These are phyloP conservation scores for Umbellularia californica DNA, from an alignment of 164 flowering plant species.

Conservation along the genomic window DNA sequence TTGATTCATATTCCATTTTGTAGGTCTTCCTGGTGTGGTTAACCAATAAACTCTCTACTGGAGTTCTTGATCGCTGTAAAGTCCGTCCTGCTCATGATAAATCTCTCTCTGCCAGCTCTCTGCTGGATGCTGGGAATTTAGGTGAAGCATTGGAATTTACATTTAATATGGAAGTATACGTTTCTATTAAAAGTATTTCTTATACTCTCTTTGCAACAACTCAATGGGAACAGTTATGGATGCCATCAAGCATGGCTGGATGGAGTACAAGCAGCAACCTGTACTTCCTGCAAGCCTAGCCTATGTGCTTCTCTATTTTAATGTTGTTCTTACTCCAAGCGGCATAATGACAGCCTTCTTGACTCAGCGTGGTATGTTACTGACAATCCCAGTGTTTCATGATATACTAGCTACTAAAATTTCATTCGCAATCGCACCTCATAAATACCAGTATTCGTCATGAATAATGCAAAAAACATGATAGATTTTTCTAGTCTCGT, in stretches of 20 bases:
- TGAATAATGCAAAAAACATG: background rate
- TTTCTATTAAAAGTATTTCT: constrained; percentile 1
- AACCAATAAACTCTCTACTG: constrained; percentile 82
- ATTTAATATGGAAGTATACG: background rate
- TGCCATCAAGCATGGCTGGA: constrained; percentile 87
- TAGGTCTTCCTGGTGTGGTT: constrained; percentile 76
- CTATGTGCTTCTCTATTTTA: constrained; percentile 86
- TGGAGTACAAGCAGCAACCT: constrained; percentile 87
- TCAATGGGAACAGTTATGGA: constrained; percentile 55
- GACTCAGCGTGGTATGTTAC: constrained; percentile 72
- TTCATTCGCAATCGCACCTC: too few species aligned
- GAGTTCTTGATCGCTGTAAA: constrained; percentile 82
- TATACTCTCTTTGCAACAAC: background rate
- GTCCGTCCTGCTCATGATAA: constrained; percentile 35
- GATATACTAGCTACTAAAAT: too few species aligned
- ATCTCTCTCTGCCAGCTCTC: constrained; percentile 20
- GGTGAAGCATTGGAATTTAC: constrained; percentile 33
- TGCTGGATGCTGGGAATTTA: constrained; percentile 32
- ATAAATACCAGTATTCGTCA: background rate
- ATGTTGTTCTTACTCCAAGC: constrained; percentile 87
- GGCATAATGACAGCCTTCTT: constrained; percentile 97
- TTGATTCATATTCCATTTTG: constrained; percentile 3
- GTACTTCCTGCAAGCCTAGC: constrained; percentile 99
- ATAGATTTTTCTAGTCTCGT: background rate
- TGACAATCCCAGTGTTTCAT: background rate